These are phyloP conservation scores for Boletus mariae DNA, from an alignment of 1,284 basidiomycete genomes.

Conservation along the genomic window DNA sequence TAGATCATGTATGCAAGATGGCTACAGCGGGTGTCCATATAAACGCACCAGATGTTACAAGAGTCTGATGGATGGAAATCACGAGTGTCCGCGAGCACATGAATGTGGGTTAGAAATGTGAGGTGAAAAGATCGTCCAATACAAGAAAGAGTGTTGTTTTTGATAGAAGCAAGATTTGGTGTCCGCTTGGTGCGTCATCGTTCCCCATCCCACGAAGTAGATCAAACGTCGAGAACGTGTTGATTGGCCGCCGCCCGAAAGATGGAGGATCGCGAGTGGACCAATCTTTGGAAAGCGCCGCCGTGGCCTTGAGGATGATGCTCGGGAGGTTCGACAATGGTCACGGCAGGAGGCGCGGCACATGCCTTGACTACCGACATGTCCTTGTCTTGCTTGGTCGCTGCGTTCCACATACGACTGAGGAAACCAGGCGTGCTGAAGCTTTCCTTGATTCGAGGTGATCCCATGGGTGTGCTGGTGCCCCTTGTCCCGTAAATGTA, in stretches of 20 bases:
- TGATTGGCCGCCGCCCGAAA: constrained; percentile 34
- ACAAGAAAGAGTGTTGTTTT: constrained; percentile 19
- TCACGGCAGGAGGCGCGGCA: constrained; percentile 28
- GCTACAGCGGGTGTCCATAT: constrained; percentile 27
- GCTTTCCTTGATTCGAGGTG: constrained; percentile 29
- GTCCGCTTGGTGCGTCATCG: constrained; percentile 11
- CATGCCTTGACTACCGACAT: constrained; percentile 23
- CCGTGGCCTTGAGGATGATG: constrained; percentile 30
- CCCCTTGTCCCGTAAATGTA: constrained; percentile 26
- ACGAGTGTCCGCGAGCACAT: constrained; percentile 25
- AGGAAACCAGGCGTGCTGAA: constrained; percentile 45
- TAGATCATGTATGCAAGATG: constrained; percentile 23
- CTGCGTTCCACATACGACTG: constrained; percentile 64
- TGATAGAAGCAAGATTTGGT: constrained; percentile 25
- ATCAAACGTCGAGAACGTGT: constrained; percentile 31
- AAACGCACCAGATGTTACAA: constrained; percentile 20
- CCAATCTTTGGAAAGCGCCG: constrained; percentile 32
- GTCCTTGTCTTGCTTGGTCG: constrained; percentile 44
- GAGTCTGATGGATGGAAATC: constrained; percentile 8
- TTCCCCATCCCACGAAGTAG: constrained; percentile 5
- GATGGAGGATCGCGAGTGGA: constrained; percentile 45
- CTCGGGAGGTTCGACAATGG: constrained; percentile 35
- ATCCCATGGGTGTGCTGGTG: constrained; percentile 12
- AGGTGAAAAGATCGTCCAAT: constrained; percentile 17
- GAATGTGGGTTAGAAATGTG: constrained; percentile 28